Evolutionary conservation across 805 yeast genomes (phyloP), one percentile per base, ranked within the genome.

Genomic region (Zygoascus ofunaensis): DNA sequence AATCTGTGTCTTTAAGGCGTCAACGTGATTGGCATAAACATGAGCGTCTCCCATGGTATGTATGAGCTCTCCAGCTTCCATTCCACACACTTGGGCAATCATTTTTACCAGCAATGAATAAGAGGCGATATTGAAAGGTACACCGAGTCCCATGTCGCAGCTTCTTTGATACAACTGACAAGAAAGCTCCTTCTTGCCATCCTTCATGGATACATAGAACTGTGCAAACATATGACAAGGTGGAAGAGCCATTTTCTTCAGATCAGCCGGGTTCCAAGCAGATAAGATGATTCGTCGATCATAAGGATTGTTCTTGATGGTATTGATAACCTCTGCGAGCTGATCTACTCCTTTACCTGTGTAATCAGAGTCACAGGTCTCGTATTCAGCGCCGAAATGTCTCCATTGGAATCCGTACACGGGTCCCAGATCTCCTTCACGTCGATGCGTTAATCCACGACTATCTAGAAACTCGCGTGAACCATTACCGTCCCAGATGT

Each of bases 131-230:
- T 92, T 92, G 65, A 92, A 92, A 0, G 99, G 99, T 19, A 92
- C 97, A 12, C 99, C 99, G n/a, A 92, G 74, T 0, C 99, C 99
- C 96, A 92, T 89, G 60, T 92, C 99, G 64, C 97, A 90, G n/a
- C 95, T 84, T 57, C 99, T 77, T 67, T 92, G 99, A 64, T 92
- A 92, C 69, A 92, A 69, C 47, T 82, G 75, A 62, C 98, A 92
- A 10, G 92, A 83, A 45, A 92, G 72, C 56, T 73, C 78, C 19
- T 94, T 94, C 55, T 65, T 77, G 28, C 57, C 62, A 41, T 65
- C 60, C n/a, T 94, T 90, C 67, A 83, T 84, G 55, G 75, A 83
- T 34, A 92, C 98, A 61, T 84, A 92, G 59, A 92, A 92, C 64
- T 92, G 99, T 45, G 94, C 80, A 59, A 92, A 85, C 20, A 92